Evolutionary conservation across 805 yeast species (phyloP), one percentile per base, ranked within the genome.

Genomic region (Torulaspora delbrueckii): DNA sequence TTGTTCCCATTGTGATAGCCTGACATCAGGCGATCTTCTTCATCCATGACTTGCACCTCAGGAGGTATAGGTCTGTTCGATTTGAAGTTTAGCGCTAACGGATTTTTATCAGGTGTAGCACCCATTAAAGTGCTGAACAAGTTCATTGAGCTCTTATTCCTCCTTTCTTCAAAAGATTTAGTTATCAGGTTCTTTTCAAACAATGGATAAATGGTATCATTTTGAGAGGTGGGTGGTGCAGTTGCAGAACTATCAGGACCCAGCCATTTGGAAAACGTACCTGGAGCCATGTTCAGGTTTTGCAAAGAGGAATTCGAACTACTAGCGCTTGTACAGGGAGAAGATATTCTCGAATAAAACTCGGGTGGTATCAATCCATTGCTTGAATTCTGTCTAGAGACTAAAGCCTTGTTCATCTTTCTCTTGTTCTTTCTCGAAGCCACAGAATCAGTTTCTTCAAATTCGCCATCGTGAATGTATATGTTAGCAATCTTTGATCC

Each of bases 311-410:
- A 47, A 46, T 50, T 57, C 2, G 67, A 62, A 40, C 62, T 63
- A 40, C 60, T 60, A 14, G 54, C 57, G 40, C 65, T 62, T 13
- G 66, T 50, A 7, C 66, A 55, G 8, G 68, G 67, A 2, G 67
- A 55, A 2, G 68, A 61, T 22, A 64, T 52, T 36, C 65, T 55
- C 2, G 67, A 63, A 40, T 61, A 62, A 45, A 65, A 63, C 40
- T 63, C 69, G 0, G 69, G 69, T 4, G 69, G 69, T n/a, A 65
- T 65, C 42, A 62, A 46, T 1, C 66, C 59, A 14, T 50, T 54
- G 18, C 52, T 50, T 4, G 54, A 46, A 44, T 40, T 42, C 37
- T 52, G 47, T 37, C 53, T 35, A 27, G 55, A 37, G 42, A 47
- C 34, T 33, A 45, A n/a, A 41, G 28, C 26, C 40, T 51, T 40